A percentile compares a stretch with the other conserved stretches of the same genome.
phyloP scores from a whole-genome alignment of 768 basidiomycete species.

The Tylopilus sp. region DNA sequence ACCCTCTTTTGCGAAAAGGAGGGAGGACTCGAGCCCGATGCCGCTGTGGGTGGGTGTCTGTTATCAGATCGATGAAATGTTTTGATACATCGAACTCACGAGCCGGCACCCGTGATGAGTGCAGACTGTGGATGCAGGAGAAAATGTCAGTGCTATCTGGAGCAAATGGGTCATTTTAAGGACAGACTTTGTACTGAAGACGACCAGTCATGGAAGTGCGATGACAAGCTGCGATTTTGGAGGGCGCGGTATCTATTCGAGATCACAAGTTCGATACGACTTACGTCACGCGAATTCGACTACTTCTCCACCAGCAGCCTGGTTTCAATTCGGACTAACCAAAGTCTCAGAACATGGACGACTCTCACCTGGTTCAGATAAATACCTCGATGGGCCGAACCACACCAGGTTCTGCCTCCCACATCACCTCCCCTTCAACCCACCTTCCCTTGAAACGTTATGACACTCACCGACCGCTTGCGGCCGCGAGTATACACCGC shows the following conservation, averaged over 20 bases:
- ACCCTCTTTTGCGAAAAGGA: constrained; percentile 93
- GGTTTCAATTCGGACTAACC: constrained; percentile 17
- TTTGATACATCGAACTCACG: constrained; percentile 47
- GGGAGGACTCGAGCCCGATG: constrained; percentile 93
- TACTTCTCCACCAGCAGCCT: constrained; percentile 8
- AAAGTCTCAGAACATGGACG: constrained; percentile 15
- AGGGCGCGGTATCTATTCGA: constrained; percentile 2
- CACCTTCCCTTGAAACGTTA: constrained; percentile 15
- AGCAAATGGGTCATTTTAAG: not conserved
- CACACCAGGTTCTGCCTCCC: not conserved
- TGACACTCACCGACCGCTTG: constrained; percentile 28
- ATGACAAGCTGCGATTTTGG: not conserved
- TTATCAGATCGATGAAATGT: not conserved
- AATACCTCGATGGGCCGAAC: constrained; percentile 13
- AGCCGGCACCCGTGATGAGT: constrained; percentile 84
- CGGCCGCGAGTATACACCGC: constrained; percentile 38
- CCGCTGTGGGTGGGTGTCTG: constrained; percentile 52
- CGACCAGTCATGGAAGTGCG: constrained; percentile 53
- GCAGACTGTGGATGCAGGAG: constrained; percentile 47
- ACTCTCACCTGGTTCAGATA: constrained; percentile 12
- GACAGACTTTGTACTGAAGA: constrained; percentile 59
- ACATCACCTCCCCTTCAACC: not conserved
- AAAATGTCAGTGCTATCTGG: constrained; percentile 13
- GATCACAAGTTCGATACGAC: too few species aligned
- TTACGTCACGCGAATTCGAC: not conserved